Evolutionary conservation across 2,329 filamentous ascomycete genomes (phyloP).

Genomic region (Cercospora zeae-maydis): DNA sequence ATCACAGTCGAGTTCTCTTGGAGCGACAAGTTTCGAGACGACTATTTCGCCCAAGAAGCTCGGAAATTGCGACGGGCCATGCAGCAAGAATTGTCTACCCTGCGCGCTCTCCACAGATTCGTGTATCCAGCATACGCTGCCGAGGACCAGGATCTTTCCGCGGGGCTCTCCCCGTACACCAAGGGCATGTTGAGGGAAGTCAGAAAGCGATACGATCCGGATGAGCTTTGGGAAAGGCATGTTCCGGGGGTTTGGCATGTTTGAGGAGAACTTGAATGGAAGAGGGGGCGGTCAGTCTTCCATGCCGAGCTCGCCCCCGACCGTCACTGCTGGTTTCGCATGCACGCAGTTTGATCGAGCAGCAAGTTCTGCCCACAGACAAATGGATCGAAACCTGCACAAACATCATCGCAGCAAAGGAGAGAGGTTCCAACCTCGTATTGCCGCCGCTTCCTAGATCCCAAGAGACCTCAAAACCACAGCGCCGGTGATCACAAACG

Average conservation of each 20-base stretch:
- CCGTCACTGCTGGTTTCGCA: too few species aligned
- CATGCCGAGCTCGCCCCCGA: too few species aligned
- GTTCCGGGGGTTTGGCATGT: constrained; percentile 33
- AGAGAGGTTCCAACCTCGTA: too few species aligned
- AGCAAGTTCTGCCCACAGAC: too few species aligned
- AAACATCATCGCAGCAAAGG: too few species aligned
- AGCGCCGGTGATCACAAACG: too few species aligned
- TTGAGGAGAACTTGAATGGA: too few species aligned
- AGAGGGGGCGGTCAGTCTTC: too few species aligned
- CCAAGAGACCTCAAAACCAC: too few species aligned
- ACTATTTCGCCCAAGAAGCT: constrained; percentile 14
- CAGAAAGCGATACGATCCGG: constrained; percentile 35
- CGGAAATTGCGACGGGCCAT: constrained; percentile 8
- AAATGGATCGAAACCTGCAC: too few species aligned
- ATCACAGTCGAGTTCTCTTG: constrained; percentile 23
- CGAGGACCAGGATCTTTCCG: constrained; percentile 36
- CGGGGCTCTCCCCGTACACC: constrained; percentile 21
- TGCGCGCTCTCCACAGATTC: constrained; percentile 12
- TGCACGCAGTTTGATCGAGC: too few species aligned
- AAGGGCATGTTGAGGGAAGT: constrained; percentile 29
- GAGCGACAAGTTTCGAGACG: constrained; percentile 13
- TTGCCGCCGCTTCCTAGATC: too few species aligned
- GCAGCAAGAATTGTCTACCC: constrained; percentile 8
- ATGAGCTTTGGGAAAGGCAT: constrained; percentile 32
- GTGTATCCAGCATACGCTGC: constrained; percentile 39